Conservation (phyloP, 192 early-diverging fungal species). For the Backusella luteola region DNA sequence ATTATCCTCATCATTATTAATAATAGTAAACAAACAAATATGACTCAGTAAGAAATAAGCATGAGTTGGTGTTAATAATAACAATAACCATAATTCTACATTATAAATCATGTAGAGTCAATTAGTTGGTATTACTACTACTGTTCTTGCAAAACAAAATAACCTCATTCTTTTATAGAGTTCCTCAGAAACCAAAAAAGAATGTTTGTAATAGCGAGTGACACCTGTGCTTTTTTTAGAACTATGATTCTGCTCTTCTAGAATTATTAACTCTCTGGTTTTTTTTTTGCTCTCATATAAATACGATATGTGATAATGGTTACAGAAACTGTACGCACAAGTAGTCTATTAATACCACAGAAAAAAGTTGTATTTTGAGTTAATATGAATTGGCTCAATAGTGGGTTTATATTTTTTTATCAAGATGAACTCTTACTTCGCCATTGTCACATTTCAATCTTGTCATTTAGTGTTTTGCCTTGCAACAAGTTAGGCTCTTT, state of each 20-base stretch:
- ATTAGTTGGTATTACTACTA: neutral
- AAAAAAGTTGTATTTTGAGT: neutral
- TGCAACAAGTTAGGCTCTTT: no score
- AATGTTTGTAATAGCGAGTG: neutral
- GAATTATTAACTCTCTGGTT: neutral
- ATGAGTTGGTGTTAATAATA: neutral
- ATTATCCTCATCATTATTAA: neutral
- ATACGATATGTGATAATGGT: neutral
- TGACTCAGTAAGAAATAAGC: neutral
- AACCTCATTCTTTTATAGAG: neutral
- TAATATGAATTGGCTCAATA: neutral
- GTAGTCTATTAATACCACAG: neutral
- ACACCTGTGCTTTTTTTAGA: neutral
- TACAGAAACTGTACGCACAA: neutral
- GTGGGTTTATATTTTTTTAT: neutral
- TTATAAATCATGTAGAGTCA: neutral
- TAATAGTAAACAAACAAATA: neutral
- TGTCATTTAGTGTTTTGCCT: neutral
- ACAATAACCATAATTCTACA: neutral
- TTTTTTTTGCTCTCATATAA: no score
- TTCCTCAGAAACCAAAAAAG: neutral
- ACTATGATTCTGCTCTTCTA: neutral
- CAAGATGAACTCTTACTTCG: neutral
- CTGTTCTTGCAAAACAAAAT: neutral
- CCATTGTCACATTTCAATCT: neutral